phyloP scores from a whole-genome alignment of 495 filamentous ascomycete genomes.

The Darksidea phi region DNA sequence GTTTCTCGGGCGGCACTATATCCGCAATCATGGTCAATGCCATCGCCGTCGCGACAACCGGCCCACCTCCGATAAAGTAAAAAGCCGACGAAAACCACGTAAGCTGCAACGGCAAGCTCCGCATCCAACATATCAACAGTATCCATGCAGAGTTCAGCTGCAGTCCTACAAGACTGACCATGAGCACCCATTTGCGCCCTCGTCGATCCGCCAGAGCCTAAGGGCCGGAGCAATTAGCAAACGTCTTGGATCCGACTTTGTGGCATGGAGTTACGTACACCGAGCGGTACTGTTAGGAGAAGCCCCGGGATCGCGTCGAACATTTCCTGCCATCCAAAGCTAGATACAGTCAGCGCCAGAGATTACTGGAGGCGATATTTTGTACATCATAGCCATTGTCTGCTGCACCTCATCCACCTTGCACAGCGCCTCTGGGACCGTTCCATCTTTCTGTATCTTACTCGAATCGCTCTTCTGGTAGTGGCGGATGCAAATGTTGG shows the following conservation, averaged over 20 bases:
- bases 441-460: constrained; percentile 25
- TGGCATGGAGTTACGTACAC: too few species aligned
- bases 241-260: too few species aligned
- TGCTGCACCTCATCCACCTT: constrained; percentile 30
- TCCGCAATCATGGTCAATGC: constrained; percentile 33
- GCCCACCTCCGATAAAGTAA: constrained; percentile 22
- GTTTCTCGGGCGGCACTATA: constrained; percentile 28
- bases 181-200: constrained; percentile 31
- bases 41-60: constrained; percentile 23
- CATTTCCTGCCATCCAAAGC: constrained; percentile 23
- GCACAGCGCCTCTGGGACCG: constrained; percentile 27
- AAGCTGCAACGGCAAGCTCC: constrained; percentile 26
- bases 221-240: too few species aligned
- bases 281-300: constrained; percentile 29
- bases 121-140: constrained; percentile 29
- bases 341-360: too few species aligned
- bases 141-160: constrained; percentile 23
- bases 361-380: too few species aligned
- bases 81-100: constrained; percentile 33
- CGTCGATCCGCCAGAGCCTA: constrained; percentile 29
- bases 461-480: constrained; percentile 29
- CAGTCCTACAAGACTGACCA: constrained; percentile 18
- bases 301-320: constrained; percentile 34
- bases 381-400: constrained; percentile 24
- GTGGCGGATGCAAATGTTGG: constrained; percentile 30